A percentile compares a stretch with the other conserved stretches of the same genome.
Conservation (phyloP, 192 early-diverging fungal genomes). For the Rhizoclosmatium sp. region DNA sequence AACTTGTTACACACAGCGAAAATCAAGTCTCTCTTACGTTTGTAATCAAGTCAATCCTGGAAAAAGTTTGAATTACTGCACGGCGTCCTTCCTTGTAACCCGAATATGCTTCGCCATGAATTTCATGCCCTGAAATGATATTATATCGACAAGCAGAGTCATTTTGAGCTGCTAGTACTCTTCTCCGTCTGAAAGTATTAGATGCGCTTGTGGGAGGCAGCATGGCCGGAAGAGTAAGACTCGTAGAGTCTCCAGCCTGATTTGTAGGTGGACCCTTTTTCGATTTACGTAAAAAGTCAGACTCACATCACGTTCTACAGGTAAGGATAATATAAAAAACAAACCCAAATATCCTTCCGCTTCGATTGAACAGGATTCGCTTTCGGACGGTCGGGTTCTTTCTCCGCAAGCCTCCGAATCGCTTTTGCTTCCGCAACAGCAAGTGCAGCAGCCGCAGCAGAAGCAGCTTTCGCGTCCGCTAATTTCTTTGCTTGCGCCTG, state of each 20-base stretch:
- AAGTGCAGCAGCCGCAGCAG: neutral
- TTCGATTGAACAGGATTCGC: neutral
- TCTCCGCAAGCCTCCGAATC: neutral
- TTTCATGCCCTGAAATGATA: conserved; percentile 44
- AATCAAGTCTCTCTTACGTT: conserved; percentile 34
- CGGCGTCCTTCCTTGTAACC: conserved; percentile 52
- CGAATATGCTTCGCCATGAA: conserved; percentile 43
- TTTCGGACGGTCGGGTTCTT: neutral
- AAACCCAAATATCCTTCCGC: neutral
- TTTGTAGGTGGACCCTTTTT: neutral
- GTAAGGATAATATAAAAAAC: neutral
- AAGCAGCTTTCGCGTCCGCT: neutral
- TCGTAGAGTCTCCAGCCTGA: conserved; percentile 11
- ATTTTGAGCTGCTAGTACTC: conserved; percentile 31
- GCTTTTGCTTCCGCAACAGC: neutral
- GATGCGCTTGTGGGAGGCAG: neutral
- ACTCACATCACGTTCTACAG: neutral
- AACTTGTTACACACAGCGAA: neutral
- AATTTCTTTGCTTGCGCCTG: neutral
- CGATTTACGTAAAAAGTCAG: neutral
- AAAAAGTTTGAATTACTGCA: conserved; percentile 50
- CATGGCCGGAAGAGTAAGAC: conserved; percentile 38
- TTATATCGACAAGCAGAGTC: conserved; percentile 39
- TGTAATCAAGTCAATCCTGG: conserved; percentile 44
- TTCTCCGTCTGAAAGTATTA: conserved; percentile 22